These are phyloP conservation scores for Botrytis cinerea DNA, from an alignment of 2,329 filamentous ascomycete genomes.

Conservation along the genomic window DNA sequence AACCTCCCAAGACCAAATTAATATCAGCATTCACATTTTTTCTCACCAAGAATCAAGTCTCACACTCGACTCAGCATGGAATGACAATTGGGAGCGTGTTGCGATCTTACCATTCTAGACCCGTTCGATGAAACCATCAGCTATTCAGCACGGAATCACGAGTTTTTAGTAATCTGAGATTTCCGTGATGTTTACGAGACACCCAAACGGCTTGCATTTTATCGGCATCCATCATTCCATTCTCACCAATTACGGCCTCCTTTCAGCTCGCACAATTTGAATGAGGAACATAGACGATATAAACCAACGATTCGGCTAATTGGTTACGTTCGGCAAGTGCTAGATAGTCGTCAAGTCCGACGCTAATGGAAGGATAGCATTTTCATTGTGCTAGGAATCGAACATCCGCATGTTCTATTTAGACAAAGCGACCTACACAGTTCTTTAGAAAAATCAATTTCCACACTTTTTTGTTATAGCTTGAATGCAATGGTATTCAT, in stretches of 20 bases:
- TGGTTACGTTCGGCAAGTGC: background rate
- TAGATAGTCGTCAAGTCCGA: background rate
- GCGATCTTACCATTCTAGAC: background rate
- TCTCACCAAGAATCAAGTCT: background rate
- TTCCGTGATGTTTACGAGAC: background rate
- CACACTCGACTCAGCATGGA: background rate
- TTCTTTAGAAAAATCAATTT: background rate
- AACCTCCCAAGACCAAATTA: background rate
- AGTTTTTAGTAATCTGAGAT: background rate
- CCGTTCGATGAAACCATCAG: too few species aligned
- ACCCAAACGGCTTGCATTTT: background rate
- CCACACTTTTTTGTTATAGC: rapidly evolving
- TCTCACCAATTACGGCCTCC: background rate
- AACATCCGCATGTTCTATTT: too few species aligned
- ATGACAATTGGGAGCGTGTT: background rate
- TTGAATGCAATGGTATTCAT: background rate
- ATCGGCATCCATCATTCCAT: background rate
- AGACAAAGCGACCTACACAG: background rate
- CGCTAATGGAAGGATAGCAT: background rate
- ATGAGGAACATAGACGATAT: rapidly evolving
- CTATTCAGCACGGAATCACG: background rate
- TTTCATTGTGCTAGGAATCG: too few species aligned
- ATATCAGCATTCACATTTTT: background rate
- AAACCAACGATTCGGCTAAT: background rate
- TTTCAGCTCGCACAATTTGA: background rate